Conservation (phyloP, 2,329 filamentous ascomycete species). For the Fusarium tupiense region DNA sequence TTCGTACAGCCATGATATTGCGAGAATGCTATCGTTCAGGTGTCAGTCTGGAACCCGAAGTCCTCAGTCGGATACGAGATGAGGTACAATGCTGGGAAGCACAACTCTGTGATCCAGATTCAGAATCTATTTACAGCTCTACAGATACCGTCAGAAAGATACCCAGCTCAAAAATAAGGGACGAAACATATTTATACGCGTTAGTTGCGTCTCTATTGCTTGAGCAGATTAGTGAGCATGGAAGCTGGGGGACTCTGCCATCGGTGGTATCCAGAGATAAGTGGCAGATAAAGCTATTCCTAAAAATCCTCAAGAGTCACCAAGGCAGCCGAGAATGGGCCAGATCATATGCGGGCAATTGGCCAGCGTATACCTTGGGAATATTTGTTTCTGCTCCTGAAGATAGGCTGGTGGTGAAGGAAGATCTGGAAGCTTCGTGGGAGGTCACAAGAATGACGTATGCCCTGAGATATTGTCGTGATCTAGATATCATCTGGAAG, state of each 20-base stretch:
- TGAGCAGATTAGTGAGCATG: conserved; percentile 12
- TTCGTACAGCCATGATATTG: conserved; percentile 22
- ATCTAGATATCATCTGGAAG: conserved; percentile 32
- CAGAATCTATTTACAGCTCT: not conserved
- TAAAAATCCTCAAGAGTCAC: conserved; percentile 24
- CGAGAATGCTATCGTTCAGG: conserved; percentile 11
- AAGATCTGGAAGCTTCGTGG: conserved; percentile 31
- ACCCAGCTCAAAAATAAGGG: conserved; percentile 16
- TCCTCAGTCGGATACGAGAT: not conserved
- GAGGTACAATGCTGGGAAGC: conserved; percentile 30
- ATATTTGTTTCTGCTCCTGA: conserved; percentile 18
- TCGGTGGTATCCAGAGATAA: not conserved
- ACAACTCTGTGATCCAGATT: not conserved
- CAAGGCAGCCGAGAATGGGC: conserved; percentile 28
- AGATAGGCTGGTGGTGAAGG: conserved; percentile 21
- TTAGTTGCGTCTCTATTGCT: conserved; percentile 32
- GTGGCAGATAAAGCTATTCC: conserved; percentile 28
- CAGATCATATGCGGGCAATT: conserved; percentile 42
- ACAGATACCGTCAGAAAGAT: not conserved
- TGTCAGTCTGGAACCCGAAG: not conserved
- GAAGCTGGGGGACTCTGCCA: not conserved
- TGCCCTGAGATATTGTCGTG: conserved; percentile 22
- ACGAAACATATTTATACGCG: conserved; percentile 32
- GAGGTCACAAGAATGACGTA: conserved; percentile 21
- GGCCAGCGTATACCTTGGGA: conserved; percentile 38